phyloP scores from a whole-genome alignment of 208 protist genomes.

The Trypanosomatidae sp. region DNA sequence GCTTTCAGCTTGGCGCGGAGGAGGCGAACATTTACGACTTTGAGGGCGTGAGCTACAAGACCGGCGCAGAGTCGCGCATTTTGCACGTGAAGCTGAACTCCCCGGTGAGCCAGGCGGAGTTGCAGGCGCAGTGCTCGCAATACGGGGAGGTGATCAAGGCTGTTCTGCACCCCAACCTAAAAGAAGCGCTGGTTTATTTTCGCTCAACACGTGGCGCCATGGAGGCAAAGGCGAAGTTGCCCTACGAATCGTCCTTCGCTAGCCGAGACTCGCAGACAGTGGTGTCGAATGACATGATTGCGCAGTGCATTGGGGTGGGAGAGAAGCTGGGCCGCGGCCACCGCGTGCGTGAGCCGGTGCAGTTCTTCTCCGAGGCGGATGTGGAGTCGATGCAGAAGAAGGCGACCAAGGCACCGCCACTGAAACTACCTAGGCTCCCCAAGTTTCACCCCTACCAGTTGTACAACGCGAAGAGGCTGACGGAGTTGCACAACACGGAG shows the following conservation, averaged over 20 bases:
- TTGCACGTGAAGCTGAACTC: constrained; percentile 58
- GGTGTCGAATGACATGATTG: constrained; percentile 82
- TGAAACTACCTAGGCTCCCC: constrained; percentile 67
- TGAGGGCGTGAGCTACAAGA: constrained; percentile 93
- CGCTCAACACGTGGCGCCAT: constrained; percentile 75
- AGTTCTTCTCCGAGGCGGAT: constrained; percentile 68
- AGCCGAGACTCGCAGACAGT: constrained; percentile 69
- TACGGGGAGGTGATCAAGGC: constrained; percentile 77
- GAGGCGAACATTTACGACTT: constrained; percentile 96
- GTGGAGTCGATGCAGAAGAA: constrained; percentile 55
- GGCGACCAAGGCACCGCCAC: constrained; percentile 54
- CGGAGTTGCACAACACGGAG: constrained; percentile 81
- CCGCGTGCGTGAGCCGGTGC: constrained; percentile 64
- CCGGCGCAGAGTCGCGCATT: constrained; percentile 68
- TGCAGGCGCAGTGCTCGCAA: constrained; percentile 66
- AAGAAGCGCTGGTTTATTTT: constrained; percentile 83
- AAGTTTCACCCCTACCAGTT: constrained; percentile 81
- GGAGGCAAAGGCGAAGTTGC: constrained; percentile 73
- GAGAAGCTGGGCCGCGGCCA: constrained; percentile 88
- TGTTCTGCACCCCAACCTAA: constrained; percentile 83
- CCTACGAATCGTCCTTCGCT: constrained; percentile 64
- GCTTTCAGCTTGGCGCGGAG: constrained; percentile 93
- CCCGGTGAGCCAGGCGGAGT: constrained; percentile 61
- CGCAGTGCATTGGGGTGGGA: constrained; percentile 59
- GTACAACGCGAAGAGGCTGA: constrained; percentile 77